phyloP scores from a whole-genome alignment of 2,329 filamentous ascomycete species.

The Thielaviopsis populi region DNA sequence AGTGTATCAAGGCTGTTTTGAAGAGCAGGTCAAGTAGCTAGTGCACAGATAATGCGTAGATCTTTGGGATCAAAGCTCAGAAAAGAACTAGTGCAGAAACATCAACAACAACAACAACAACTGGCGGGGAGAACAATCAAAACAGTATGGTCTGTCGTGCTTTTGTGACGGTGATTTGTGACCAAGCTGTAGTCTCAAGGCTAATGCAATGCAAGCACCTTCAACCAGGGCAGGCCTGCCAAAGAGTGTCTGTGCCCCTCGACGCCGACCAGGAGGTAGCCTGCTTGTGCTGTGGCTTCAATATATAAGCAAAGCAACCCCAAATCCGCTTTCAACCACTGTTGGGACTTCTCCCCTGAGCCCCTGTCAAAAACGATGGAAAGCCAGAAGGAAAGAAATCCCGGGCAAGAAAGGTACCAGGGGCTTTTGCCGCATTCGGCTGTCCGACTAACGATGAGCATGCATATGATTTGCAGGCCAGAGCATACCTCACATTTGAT shows the following conservation, averaged over 20 bases:
- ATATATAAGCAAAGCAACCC: neutral
- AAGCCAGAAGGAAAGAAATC: neutral
- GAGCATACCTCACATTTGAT: neutral
- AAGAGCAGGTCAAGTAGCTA: neutral
- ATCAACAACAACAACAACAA: neutral
- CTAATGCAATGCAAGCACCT: neutral
- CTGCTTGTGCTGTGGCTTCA: neutral
- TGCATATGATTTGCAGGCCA: neutral
- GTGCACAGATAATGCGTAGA: constrained; percentile 1
- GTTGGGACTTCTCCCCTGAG: constrained; percentile 1
- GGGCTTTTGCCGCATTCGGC: constrained; percentile 1
- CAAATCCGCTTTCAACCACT: neutral
- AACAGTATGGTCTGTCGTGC: neutral
- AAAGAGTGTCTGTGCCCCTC: neutral
- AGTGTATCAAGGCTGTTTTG: constrained; percentile 1
- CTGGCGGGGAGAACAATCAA: neutral
- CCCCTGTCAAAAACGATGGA: neutral
- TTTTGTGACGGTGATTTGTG: neutral
- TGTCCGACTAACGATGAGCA: constrained; percentile 1
- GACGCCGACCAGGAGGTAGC: neutral
- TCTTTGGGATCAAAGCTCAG: constrained; percentile 1
- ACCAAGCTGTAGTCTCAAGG: neutral
- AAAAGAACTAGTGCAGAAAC: neutral
- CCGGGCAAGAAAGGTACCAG: neutral
- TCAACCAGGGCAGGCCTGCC: neutral